phyloP scores from a whole-genome alignment of 805 yeast species.

The Suhomyces prunicola region DNA sequence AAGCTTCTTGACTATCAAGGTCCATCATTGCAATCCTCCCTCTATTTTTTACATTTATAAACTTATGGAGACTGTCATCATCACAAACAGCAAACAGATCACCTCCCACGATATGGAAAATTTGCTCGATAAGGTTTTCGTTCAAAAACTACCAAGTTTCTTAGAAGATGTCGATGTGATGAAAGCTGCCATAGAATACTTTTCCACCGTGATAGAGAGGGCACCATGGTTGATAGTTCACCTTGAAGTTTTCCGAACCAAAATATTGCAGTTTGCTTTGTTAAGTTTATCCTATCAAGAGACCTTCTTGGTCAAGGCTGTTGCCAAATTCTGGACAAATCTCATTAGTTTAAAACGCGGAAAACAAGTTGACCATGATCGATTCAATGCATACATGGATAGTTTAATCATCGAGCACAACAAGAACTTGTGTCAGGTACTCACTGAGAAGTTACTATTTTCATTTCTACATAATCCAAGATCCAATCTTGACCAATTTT shows the following conservation, averaged over 20 bases:
- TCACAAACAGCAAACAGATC: constrained; percentile 32
- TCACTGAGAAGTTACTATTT: constrained; percentile 25
- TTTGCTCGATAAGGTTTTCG: constrained; percentile 38
- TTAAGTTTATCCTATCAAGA: constrained; percentile 47
- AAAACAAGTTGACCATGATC: constrained; percentile 37
- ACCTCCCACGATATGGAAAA: constrained; percentile 29
- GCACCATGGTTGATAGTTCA: constrained; percentile 48
- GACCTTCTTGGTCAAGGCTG: constrained; percentile 51
- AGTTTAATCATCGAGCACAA: not conserved
- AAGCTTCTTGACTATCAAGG: constrained; percentile 34
- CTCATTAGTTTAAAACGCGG: constrained; percentile 48
- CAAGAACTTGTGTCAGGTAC: constrained; percentile 19
- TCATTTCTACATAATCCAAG: constrained; percentile 47
- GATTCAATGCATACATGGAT: constrained; percentile 20
- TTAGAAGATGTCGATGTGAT: constrained; percentile 57
- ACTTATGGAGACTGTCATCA: constrained; percentile 43
- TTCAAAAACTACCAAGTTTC: constrained; percentile 32
- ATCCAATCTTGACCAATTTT: constrained; percentile 58
- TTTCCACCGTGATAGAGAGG: constrained; percentile 46
- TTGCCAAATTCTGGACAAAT: constrained; percentile 54
- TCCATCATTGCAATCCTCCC: constrained; percentile 22
- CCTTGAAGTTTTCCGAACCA: constrained; percentile 19
- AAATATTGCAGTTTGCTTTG: constrained; percentile 29
- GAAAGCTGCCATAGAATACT: constrained; percentile 50
- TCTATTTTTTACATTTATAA: constrained; percentile 45